These are phyloP conservation scores for Ascochyta koolunga DNA, from an alignment of 2,329 filamentous ascomycete genomes.

Conservation along the genomic window DNA sequence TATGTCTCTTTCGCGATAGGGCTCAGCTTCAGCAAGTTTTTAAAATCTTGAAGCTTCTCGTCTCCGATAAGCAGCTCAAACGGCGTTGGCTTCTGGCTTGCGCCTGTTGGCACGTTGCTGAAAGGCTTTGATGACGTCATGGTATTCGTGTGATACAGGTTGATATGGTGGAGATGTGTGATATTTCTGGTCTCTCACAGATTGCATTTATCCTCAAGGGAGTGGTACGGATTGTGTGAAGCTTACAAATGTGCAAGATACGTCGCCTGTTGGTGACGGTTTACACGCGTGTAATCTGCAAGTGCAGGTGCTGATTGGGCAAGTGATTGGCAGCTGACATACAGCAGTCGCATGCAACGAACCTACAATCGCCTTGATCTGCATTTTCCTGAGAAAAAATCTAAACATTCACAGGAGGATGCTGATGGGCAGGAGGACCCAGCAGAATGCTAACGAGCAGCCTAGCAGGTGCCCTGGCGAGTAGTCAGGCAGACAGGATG, in stretches of 20 bases:
- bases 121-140: conserved; percentile 29
- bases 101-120: conserved; percentile 21
- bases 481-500: too few species aligned
- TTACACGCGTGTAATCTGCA: conserved; percentile 14
- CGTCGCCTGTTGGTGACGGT: neutral
- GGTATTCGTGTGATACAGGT: neutral
- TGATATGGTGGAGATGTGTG: too few species aligned
- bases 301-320: neutral
- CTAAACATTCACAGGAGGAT: too few species aligned
- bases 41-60: conserved; percentile 37
- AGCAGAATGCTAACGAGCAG: too few species aligned
- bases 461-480: too few species aligned
- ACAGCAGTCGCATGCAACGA: neutral
- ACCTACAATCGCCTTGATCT: neutral
- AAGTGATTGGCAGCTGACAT: conserved; percentile 9
- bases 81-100: conserved; percentile 22
- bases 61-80: conserved; percentile 38
- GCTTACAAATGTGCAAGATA: conserved; percentile 7
- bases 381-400: too few species aligned
- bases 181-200: neutral
- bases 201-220: neutral
- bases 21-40: conserved; percentile 34
- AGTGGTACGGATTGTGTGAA: neutral
- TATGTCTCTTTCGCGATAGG: conserved; percentile 42
- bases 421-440: too few species aligned